A percentile compares a stretch with the other conserved stretches of the same genome.
Conservation (phyloP, 2,329 filamentous ascomycete species). For the Chalara sp. region DNA sequence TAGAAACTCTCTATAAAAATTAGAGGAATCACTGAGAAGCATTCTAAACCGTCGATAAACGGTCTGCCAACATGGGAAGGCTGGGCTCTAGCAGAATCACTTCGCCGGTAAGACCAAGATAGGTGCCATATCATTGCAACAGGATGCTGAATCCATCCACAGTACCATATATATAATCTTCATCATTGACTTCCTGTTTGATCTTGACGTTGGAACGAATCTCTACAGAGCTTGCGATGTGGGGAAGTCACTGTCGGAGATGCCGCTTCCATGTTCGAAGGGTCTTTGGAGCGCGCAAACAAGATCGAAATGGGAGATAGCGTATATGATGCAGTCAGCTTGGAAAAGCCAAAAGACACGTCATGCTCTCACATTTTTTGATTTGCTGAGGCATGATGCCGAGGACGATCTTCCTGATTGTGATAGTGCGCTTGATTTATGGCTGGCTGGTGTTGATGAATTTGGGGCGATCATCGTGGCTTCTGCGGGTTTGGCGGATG, state of each 20-base stretch:
- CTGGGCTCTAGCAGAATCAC: slow-evolving; percentile 12
- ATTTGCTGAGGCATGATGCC: slow-evolving; percentile 6
- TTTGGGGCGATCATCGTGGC: slow-evolving; percentile 12
- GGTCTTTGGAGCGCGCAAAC: slow-evolving; percentile 9
- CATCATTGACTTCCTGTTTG: slow-evolving; percentile 10
- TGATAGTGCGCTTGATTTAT: slow-evolving; percentile 9
- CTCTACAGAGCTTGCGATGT: slow-evolving; percentile 4
- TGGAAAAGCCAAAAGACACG: background rate
- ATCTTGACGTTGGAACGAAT: background rate
- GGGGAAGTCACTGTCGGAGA: background rate
- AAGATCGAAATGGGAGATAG: slow-evolving; percentile 8
- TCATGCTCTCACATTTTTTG: slow-evolving; percentile 6
- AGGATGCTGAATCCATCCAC: background rate
- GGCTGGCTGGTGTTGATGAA: slow-evolving; percentile 11
- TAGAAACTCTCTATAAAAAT: background rate
- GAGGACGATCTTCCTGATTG: background rate
- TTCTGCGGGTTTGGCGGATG: slow-evolving; percentile 5
- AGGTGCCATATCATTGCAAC: background rate
- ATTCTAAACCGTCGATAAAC: background rate
- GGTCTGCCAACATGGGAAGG: slow-evolving; percentile 5
- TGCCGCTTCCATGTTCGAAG: slow-evolving; percentile 9
- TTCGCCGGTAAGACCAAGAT: slow-evolving; percentile 8
- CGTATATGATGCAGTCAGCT: slow-evolving; percentile 1
- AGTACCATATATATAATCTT: slow-evolving; percentile 13
- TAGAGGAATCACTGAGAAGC: background rate